These are phyloP conservation scores for Pisolithus thermaeus DNA, from an alignment of 1,284 basidiomycete species.

Conservation along the genomic window DNA sequence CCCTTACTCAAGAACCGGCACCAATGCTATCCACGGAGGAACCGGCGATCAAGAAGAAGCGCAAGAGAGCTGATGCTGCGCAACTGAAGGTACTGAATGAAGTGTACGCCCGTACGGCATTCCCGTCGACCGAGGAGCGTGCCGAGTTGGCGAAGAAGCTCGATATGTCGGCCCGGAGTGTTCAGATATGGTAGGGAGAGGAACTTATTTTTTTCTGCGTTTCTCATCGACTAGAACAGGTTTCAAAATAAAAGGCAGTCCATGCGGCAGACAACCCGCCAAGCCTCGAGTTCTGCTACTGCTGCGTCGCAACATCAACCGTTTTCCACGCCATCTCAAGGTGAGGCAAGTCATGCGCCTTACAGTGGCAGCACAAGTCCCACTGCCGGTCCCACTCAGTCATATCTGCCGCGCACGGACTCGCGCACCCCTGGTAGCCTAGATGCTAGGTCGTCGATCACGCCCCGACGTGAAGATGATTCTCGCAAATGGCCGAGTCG, in stretches of 20 bases:
- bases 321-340: constrained; percentile 42
- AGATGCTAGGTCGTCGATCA: constrained; percentile 26
- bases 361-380: constrained; percentile 33
- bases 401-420: constrained; percentile 40
- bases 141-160: constrained; percentile 65
- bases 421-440: constrained; percentile 26
- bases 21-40: constrained; percentile 41
- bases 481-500: constrained; percentile 43
- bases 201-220: constrained; percentile 12
- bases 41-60: constrained; percentile 75
- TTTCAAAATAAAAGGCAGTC: constrained; percentile 83
- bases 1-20: constrained; percentile 29
- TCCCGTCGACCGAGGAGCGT: constrained; percentile 81
- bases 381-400: constrained; percentile 25
- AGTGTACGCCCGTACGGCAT: constrained; percentile 72
- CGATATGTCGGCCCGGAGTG: constrained; percentile 77
- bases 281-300: constrained; percentile 40
- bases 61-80: constrained; percentile 73
- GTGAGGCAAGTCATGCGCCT: constrained; percentile 26
- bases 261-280: constrained; percentile 68
- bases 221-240: constrained; percentile 37
- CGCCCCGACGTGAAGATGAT: constrained; percentile 37
- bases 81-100: constrained; percentile 77
- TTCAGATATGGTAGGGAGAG: constrained; percentile 71
- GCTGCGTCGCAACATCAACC: constrained; percentile 43